phyloP scores from a whole-genome alignment of 257 asterid species.

The Verbascum thapsus region DNA sequence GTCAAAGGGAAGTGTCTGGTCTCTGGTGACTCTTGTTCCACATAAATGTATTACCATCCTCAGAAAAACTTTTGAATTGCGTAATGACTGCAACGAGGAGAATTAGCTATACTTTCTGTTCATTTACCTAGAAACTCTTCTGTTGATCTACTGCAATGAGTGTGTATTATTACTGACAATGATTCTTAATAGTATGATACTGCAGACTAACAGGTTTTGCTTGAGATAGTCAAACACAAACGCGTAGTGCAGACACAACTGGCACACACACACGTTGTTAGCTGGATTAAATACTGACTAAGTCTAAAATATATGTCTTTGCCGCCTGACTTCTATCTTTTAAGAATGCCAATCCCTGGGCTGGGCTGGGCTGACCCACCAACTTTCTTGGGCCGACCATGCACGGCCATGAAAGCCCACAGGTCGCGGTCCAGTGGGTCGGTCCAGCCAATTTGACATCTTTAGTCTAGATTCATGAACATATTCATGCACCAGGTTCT shows the following conservation, averaged over 20 bases:
- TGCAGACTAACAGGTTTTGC: not conserved
- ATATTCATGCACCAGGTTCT: conserved; percentile 16
- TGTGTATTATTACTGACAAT: not conserved
- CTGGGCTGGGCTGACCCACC: too few species aligned
- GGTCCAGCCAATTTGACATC: too few species aligned
- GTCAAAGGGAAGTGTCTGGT: conserved; percentile 1
- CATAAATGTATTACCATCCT: not conserved
- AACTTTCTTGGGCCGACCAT: too few species aligned
- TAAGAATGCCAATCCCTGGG: conserved; percentile 19
- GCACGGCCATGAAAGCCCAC: too few species aligned
- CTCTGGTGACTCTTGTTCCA: too few species aligned
- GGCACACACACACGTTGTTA: not conserved
- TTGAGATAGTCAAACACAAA: conserved; percentile 18
- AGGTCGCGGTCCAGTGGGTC: too few species aligned
- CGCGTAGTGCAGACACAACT: not conserved
- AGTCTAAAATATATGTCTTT: not conserved
- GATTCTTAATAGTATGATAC: not conserved
- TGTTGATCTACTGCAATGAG: conserved; percentile 17
- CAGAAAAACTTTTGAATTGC: conserved; percentile 5
- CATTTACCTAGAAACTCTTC: not conserved
- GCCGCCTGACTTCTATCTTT: conserved; percentile 2
- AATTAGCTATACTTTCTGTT: not conserved
- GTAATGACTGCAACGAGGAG: not conserved
- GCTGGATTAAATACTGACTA: conserved; percentile 11
- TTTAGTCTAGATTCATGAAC: conserved; percentile 14